These are phyloP conservation scores for Fusarium marasasianum DNA, from an alignment of 2,329 filamentous ascomycete species.

Conservation along the genomic window DNA sequence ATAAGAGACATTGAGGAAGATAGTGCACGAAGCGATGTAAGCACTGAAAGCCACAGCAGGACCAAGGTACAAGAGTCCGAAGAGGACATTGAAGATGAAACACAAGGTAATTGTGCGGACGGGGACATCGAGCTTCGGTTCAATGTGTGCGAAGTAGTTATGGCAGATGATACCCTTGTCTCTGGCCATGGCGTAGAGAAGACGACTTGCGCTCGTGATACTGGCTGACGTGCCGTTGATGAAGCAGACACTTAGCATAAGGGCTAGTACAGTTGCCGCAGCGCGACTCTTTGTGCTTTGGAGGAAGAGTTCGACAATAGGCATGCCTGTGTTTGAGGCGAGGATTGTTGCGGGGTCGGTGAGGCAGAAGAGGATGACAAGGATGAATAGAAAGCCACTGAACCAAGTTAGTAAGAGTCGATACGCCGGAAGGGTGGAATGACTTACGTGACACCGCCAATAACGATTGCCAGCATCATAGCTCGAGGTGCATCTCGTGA, in stretches of 20 bases:
- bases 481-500: constrained; percentile 52
- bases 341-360: constrained; percentile 50
- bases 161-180: constrained; percentile 31
- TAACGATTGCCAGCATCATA: constrained; percentile 54
- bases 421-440: no score
- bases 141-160: constrained; percentile 18
- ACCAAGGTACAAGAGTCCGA: constrained; percentile 29
- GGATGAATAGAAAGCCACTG: constrained; percentile 50
- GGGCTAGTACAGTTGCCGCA: constrained; percentile 48
- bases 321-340: constrained; percentile 53
- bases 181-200: constrained; percentile 49
- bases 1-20: constrained; percentile 32
- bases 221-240: constrained; percentile 54
- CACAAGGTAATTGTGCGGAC: constrained; percentile 22
- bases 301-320: constrained; percentile 56
- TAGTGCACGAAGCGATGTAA: constrained; percentile 30
- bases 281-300: constrained; percentile 53
- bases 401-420: not conserved
- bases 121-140: constrained; percentile 12
- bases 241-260: constrained; percentile 55
- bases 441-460: constrained; percentile 53
- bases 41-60: constrained; percentile 31
- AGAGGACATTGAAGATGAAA: constrained; percentile 26
- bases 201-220: constrained; percentile 53
- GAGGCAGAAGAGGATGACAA: constrained; percentile 55